Conservation (phyloP, 345 rosid species). For the Dovyalis caffra region DNA sequence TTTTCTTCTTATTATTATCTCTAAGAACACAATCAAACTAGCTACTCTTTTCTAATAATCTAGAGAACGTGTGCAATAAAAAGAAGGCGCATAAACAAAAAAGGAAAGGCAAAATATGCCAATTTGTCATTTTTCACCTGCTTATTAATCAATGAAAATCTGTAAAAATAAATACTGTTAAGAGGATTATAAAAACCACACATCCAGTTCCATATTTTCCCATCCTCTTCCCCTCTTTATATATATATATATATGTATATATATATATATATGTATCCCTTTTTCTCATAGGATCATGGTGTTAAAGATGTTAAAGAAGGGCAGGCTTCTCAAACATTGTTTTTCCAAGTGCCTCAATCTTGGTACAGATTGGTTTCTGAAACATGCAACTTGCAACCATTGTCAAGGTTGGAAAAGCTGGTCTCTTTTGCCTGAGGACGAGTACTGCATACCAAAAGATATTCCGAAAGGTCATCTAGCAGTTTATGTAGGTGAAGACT, state of each 20-base stretch:
- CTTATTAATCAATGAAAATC: no score
- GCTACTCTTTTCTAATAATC: not conserved
- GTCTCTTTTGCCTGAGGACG: not conserved
- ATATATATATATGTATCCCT: no score
- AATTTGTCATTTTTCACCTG: not conserved
- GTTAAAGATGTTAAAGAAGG: not conserved
- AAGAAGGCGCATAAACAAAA: not conserved
- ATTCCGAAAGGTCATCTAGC: constrained; percentile 43
- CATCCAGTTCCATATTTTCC: not conserved
- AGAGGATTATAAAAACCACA: not conserved
- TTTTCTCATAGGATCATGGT: not conserved
- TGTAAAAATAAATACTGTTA: not conserved
- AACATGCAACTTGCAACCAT: not conserved
- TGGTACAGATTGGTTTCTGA: not conserved
- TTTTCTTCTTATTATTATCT: not conserved
- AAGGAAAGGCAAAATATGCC: not conserved
- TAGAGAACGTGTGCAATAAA: not conserved
- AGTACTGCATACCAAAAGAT: constrained; percentile 21
- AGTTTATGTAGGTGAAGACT: constrained; percentile 38
- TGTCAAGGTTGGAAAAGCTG: not conserved
- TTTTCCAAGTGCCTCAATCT: constrained; percentile 1
- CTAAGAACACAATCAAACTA: not conserved
- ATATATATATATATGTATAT: no score
- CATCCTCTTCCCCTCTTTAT: no score
- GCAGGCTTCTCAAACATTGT: not conserved